Conservation (phyloP, 192 early-diverging fungal genomes). For the Podochytrium sp. region DNA sequence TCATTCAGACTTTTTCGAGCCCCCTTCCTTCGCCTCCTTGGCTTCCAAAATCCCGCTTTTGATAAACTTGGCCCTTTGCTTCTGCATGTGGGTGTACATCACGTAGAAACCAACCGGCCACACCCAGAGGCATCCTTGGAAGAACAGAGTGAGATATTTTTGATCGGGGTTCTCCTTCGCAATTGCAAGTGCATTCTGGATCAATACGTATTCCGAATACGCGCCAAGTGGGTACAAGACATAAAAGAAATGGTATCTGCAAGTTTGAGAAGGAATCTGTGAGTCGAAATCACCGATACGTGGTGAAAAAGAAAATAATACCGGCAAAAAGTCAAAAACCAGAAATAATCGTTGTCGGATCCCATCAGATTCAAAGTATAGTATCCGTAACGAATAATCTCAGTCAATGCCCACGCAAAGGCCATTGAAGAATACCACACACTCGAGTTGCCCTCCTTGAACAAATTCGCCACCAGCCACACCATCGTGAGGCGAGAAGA, state of each 20-base stretch:
- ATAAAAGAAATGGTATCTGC: constrained; percentile 93
- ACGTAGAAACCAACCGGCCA: constrained; percentile 82
- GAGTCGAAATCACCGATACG: neutral
- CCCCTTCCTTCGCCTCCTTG: constrained; percentile 21
- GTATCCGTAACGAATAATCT: constrained; percentile 90
- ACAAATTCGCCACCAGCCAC: constrained; percentile 76
- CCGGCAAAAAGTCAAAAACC: constrained; percentile 65
- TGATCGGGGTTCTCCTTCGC: constrained; percentile 41
- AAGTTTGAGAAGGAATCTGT: constrained; percentile 1
- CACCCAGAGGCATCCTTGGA: constrained; percentile 59
- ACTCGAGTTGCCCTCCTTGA: constrained; percentile 61
- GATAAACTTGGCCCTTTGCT: constrained; percentile 81
- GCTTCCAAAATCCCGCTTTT: constrained; percentile 10
- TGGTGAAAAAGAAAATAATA: neutral
- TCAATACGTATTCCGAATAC: constrained; percentile 76
- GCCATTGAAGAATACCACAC: constrained; percentile 81
- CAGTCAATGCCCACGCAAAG: constrained; percentile 90
- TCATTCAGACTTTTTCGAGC: neutral
- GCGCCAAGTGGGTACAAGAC: constrained; percentile 92
- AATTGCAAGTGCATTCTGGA: constrained; percentile 35
- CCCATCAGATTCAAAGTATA: constrained; percentile 78
- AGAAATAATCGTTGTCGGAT: constrained; percentile 49
- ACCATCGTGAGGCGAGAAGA: constrained; percentile 83
- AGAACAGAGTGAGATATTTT: constrained; percentile 43
- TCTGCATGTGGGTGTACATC: constrained; percentile 93